Evolutionary conservation across 768 basidiomycete species (phyloP).

Genomic region (Russula virescens): DNA sequence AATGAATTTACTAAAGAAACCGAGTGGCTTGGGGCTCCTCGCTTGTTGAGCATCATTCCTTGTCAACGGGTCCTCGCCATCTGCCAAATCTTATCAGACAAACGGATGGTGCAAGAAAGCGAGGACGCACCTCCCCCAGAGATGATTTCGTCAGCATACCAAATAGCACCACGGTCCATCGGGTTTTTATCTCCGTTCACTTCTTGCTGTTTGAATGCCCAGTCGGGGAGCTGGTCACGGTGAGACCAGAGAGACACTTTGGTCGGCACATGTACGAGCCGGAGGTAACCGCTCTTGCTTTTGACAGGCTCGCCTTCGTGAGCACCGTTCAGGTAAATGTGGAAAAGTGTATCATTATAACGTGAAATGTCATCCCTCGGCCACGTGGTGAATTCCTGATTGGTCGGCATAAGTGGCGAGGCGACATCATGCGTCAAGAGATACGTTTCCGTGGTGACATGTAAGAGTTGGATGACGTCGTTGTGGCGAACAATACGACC

Average conservation of each 20-base stretch:
- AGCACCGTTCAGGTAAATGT: slow-evolving; percentile 64
- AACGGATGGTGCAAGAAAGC: neutral
- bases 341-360: slow-evolving; percentile 88
- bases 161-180: slow-evolving; percentile 72
- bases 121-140: slow-evolving; percentile 58
- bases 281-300: slow-evolving; percentile 92
- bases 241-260: slow-evolving; percentile 95
- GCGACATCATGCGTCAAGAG: slow-evolving; percentile 97
- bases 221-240: slow-evolving; percentile 77
- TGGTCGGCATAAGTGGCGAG: slow-evolving; percentile 93
- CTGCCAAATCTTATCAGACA: slow-evolving; percentile 30
- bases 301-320: slow-evolving; percentile 80
- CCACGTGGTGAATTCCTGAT: slow-evolving; percentile 97
- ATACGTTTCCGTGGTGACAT: slow-evolving; percentile 74
- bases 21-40: slow-evolving; percentile 74
- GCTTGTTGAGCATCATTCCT: slow-evolving; percentile 45
- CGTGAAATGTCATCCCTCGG: slow-evolving; percentile 68
- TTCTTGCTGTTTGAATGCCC: slow-evolving; percentile 97
- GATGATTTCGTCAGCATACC: slow-evolving; percentile 85
- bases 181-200: slow-evolving; percentile 96
- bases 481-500: slow-evolving; percentile 88
- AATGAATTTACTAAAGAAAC: slow-evolving; percentile 91
- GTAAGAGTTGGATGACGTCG: slow-evolving; percentile 84
- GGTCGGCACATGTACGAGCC: slow-evolving; percentile 82
- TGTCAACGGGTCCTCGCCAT: slow-evolving; percentile 49